Evolutionary conservation across 2,329 filamentous ascomycete species (phyloP), one percentile per base, ranked within the genome.

Genomic region (Davidsoniella australis): DNA sequence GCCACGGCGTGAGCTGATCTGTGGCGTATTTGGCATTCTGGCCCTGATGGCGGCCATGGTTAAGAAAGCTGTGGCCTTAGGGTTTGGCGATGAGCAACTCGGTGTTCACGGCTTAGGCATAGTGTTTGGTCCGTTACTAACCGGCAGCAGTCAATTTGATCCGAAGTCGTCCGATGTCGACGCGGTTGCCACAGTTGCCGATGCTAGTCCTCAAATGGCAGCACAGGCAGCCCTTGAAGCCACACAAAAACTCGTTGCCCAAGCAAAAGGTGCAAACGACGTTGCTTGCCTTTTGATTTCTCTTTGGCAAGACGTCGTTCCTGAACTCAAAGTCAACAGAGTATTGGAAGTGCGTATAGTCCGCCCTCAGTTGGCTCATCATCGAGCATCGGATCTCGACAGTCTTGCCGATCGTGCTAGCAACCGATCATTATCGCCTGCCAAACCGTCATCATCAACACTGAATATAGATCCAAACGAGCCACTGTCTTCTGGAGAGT

Each of bases 91-190:
- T 17, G 50, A 52, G 47, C 47, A 48, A 7, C 39, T 52, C 16
- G 50, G 75, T 79, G 52, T 57, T 78, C 42, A 82, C 82, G 78
- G 77, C 74, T 9, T 82, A 80, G 74, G 77, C 0, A 75, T 80
- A 46, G 66, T 81, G 1, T 82, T 83, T 58, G 79, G 78, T 0
- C 78, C 79, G 1, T 64, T 83, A 0, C 62, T 83, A 4, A 59
- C 81, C 2, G 75, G 78, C 2, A 49, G 39, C 16, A 40, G 46
- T 20, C 47, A 39, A 14, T 44, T 41, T 39, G 46, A 48, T 29
- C 38, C 39, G 12, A 48, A 48, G 39, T 33, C 26, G 10, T 20
- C 38, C 12, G 18, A 29, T 36, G 17, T 23, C 17, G 24, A 48
- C 14, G 20, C 18, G 23, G 38, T 24, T 18, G 24, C 24, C n/a